Evolutionary conservation across 768 basidiomycete genomes (phyloP).

Genomic region (Boletus coccyginus): DNA sequence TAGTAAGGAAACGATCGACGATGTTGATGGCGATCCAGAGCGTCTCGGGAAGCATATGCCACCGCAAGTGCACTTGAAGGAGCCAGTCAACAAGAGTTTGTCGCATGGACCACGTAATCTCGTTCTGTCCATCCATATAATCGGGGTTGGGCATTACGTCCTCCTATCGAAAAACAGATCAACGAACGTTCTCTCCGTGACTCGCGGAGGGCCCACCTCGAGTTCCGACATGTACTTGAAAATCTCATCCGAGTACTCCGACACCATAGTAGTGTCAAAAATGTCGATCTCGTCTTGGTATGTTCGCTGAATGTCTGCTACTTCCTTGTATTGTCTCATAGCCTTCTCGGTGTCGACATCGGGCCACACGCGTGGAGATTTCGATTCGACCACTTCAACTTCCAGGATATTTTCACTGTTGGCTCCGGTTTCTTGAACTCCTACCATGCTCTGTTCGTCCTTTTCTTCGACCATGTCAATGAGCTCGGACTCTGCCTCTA

Average conservation of each 20-base stretch:
- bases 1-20: conserved; percentile 87
- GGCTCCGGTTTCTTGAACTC: conserved; percentile 40
- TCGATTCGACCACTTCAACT: conserved; percentile 36
- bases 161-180: conserved; percentile 45
- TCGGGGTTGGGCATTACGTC: conserved; percentile 86
- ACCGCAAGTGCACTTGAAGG: conserved; percentile 93
- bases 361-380: conserved; percentile 65
- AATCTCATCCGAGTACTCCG: conserved; percentile 98
- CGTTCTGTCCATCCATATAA: conserved; percentile 92
- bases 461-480: conserved; percentile 43
- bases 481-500: conserved; percentile 41
- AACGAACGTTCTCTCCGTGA: conserved; percentile 15
- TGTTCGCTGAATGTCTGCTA: conserved; percentile 59
- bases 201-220: conserved; percentile 56
- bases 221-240: conserved; percentile 94
- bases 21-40: conserved; percentile 99
- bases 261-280: conserved; percentile 87
- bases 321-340: conserved; percentile 53
- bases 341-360: conserved; percentile 63
- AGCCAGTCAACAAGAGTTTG: conserved; percentile 98
- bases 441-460: conserved; percentile 66
- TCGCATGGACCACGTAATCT: conserved; percentile 93
- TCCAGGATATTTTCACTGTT: conserved; percentile 46
- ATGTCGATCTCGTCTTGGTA: conserved; percentile 73
- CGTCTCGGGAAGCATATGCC: conserved; percentile 99